phyloP scores from a whole-genome alignment of 2,329 filamentous ascomycete genomes.

The Monosporascus sp. region DNA sequence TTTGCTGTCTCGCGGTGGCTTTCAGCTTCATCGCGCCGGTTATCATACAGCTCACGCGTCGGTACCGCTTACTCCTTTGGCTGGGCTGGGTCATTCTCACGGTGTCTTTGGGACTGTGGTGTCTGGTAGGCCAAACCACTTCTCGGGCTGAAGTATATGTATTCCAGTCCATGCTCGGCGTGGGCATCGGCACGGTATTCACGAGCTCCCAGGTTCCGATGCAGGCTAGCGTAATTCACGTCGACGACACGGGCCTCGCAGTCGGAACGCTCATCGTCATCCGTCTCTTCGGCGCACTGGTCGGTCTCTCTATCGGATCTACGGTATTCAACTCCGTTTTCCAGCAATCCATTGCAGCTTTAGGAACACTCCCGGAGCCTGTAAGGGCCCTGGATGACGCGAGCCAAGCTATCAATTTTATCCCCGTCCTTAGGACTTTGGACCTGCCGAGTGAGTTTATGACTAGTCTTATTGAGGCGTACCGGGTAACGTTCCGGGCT shows the following conservation, averaged over 20 bases:
- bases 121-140: conserved; percentile 32
- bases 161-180: conserved; percentile 17
- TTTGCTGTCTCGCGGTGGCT: conserved; percentile 53
- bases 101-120: conserved; percentile 45
- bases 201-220: conserved; percentile 17
- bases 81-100: conserved; percentile 55
- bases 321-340: conserved; percentile 27
- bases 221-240: conserved; percentile 24
- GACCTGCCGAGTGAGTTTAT: conserved; percentile 2
- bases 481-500: conserved; percentile 1
- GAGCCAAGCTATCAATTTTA: conserved; percentile 14
- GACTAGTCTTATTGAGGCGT: background rate
- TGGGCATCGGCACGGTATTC: conserved; percentile 11
- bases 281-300: conserved; percentile 30
- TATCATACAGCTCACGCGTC: conserved; percentile 48
- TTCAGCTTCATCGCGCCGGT: conserved; percentile 54
- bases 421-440: conserved; percentile 4
- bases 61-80: conserved; percentile 56
- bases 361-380: conserved; percentile 7
- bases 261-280: conserved; percentile 26
- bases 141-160: conserved; percentile 26
- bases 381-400: conserved; percentile 7
- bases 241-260: conserved; percentile 28
- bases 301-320: conserved; percentile 28
- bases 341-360: conserved; percentile 3